phyloP scores from a whole-genome alignment of 1,139 yeast genomes.

The Taphrina populina region DNA sequence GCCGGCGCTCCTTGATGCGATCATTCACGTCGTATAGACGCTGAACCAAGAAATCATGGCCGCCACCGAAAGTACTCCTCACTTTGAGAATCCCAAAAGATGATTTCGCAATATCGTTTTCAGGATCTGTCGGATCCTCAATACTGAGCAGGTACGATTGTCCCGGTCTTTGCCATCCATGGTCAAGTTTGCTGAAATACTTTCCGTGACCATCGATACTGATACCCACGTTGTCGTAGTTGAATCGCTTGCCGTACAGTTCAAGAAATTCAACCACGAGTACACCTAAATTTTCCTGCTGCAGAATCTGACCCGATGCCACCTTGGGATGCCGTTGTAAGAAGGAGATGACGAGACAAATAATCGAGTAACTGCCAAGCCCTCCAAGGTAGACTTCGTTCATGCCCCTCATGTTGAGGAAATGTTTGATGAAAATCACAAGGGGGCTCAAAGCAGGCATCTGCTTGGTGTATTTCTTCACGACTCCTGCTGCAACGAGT shows the following conservation, averaged over 20 bases:
- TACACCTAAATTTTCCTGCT: constrained; percentile 79
- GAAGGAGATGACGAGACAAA: constrained; percentile 82
- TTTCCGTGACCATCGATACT: constrained; percentile 52
- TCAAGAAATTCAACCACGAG: constrained; percentile 89
- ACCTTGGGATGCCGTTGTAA: constrained; percentile 76
- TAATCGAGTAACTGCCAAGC: constrained; percentile 89
- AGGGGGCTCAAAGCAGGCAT: constrained; percentile 84
- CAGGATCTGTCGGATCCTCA: constrained; percentile 83
- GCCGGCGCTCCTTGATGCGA: constrained; percentile 28
- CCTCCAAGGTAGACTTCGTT: constrained; percentile 97
- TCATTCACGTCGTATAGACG: constrained; percentile 31
- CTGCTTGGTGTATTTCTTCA: constrained; percentile 67
- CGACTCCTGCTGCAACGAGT: constrained; percentile 75
- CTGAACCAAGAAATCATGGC: constrained; percentile 63
- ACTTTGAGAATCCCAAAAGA: constrained; percentile 75
- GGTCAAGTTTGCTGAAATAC: constrained; percentile 56
- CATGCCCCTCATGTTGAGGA: constrained; percentile 70
- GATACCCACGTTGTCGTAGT: constrained; percentile 74
- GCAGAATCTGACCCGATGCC: constrained; percentile 63
- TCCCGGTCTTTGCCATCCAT: constrained; percentile 51
- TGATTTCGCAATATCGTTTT: constrained; percentile 66
- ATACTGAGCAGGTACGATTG: constrained; percentile 70
- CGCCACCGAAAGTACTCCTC: constrained; percentile 87
- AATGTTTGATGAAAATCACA: constrained; percentile 82
- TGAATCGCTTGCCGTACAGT: constrained; percentile 88